Evolutionary conservation across 306 rosid species (phyloP), one percentile per base, ranked within the genome.

Genomic region (Fagus crenata): DNA sequence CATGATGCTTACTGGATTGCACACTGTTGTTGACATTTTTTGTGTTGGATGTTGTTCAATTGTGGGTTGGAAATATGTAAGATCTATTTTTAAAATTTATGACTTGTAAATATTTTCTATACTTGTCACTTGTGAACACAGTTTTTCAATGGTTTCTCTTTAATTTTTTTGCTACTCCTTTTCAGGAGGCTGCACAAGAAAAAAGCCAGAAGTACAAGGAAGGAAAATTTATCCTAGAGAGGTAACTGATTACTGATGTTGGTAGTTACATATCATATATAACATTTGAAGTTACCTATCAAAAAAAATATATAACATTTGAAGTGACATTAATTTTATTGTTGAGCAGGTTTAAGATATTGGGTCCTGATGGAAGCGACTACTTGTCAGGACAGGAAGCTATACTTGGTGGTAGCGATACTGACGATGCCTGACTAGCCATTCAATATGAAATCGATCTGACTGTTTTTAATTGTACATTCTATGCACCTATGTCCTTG

Each of bases 61-160:
- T 70, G 87, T 93, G 78, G 98, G 98, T 41, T 89, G 92, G 96
- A 93, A 87, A 93, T 91, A 88, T 79, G 98, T 93, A 83, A 84
- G 92, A 67, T 82, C 73, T 70, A 14, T 55, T 36, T 72, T 60
- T 53, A 40, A 35, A 49, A 51, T 61, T 76, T 32, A 49, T 51
- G 40, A 15, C 54, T 67, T 67, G 33, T 40, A 58, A 53, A 51
- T 58, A 35, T 22, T 70, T 51, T 42, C 40, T 63, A 12, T 80
- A 37, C n/a, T 8, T 63, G 18, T 41, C 61, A n/a, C 33, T 87
- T n/a, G 53, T 9, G 51, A n/a, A 6, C 33, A 22, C 28, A 2
- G 8, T 70, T 70, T 31, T 37, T 71, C 49, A 18, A 6, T 32
- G 49, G 39, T 61, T 53, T 15, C 9, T 43, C 60, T 71, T 80